Base-by-base conservation (phyloP, 495 filamentous ascomycete genomes). In the Xylaria curta region DNA sequence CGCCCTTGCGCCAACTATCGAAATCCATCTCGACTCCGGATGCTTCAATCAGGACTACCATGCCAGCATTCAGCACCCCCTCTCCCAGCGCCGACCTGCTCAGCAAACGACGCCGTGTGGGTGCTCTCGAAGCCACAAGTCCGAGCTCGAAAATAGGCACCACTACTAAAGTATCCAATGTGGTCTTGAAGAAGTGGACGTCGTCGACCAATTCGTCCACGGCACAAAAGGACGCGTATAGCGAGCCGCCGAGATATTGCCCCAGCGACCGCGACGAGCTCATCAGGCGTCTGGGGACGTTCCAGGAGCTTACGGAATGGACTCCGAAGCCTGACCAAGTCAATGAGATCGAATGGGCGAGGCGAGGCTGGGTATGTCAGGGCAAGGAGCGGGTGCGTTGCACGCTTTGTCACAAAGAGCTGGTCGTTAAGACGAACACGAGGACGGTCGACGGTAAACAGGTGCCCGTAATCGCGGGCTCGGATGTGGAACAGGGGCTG, bases 281-380 rank as follows among this genome's bases (percentile, higher is more conserved):
- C 73, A 87, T 98, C 3, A 88, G 89, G 72, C 85, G 96, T 26
- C 83, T 99, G 56, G 91, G 91, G 72, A 96, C 95, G 1, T 99
- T 96, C 74, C 90, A 94, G 66, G 93, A 94, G 72, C 90, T 98
- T 54, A 94, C 94, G 70, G 88, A 92, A 76, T 99, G 96, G 96
- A 88, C 85, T 74, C 91, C 85, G 66, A 98, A 92, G 82, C 93
- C 96, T 4, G 85, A 92, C 13, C 81, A 84, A 46, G 91, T 98
- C 73, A 94, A 89, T 77, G 96, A 98, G 81, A 92, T 98, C 7
- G 90, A 93, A 80, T 99, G 97, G 97, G 94, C 95, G 8, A 97
- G 95, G 84, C 86, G 92, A 40, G 96, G 96, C 2, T 99, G 96
- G 96, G 86, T 89, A 2, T 98, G 95, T 78, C 88, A 91, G 26